These are phyloP conservation scores for Kentomonas sorsogonicus DNA, from an alignment of 208 protist species.

Conservation along the genomic window DNA sequence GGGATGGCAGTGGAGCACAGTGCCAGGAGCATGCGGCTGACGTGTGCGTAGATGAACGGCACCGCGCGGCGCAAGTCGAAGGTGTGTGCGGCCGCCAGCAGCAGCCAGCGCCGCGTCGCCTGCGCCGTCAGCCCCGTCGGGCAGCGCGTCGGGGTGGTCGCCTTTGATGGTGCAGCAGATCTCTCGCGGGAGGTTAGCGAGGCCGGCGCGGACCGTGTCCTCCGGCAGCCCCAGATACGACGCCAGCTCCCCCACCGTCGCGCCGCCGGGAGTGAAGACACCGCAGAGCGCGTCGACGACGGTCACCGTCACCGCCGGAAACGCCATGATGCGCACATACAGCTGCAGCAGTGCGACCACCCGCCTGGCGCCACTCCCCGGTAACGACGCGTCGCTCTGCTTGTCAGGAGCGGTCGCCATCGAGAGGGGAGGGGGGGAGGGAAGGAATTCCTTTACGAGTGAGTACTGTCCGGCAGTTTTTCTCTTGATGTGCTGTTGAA, in stretches of 20 bases:
- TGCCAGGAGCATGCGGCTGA: constrained; percentile 56
- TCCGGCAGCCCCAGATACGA: constrained; percentile 56
- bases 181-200: constrained; percentile 51
- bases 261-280: constrained; percentile 63
- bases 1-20: constrained; percentile 22
- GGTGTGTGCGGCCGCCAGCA: background rate
- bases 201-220: constrained; percentile 36
- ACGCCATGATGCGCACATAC: constrained; percentile 74
- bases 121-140: background rate
- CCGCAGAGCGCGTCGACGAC: constrained; percentile 69
- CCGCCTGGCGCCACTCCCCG: constrained; percentile 66
- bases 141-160: background rate
- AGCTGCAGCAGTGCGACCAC: constrained; percentile 62
- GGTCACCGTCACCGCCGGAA: constrained; percentile 46
- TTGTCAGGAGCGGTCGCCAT: too few species aligned
- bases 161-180: constrained; percentile 54
- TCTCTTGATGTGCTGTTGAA: too few species aligned
- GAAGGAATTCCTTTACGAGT: constrained; percentile 1
- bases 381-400: constrained; percentile 56
- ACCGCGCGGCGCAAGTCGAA: too few species aligned
- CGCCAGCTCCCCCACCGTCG: constrained; percentile 55
- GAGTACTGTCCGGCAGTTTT: too few species aligned
- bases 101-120: too few species aligned
- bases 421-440: background rate
- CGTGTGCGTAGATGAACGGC: constrained; percentile 54